A percentile compares a stretch with the other conserved stretches of the same genome.
Conservation (phyloP, 1,284 basidiomycete species). For the Melanopsichium pennsylvanicum region DNA sequence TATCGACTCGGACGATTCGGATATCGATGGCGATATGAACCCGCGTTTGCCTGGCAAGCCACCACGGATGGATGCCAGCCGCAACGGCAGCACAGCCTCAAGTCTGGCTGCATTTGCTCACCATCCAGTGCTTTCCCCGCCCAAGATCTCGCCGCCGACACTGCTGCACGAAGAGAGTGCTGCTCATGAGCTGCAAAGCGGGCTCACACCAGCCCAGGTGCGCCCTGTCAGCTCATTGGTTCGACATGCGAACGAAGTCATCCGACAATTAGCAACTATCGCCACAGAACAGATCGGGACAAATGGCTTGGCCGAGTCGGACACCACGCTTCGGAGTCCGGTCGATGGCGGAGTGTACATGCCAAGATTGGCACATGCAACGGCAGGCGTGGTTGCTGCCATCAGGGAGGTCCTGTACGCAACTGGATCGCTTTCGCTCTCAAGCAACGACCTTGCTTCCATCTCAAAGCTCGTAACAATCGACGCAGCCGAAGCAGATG, state of each 20-base stretch:
- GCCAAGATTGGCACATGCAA: conserved; percentile 34
- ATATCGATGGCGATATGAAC: conserved; percentile 35
- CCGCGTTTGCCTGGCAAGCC: conserved; percentile 40
- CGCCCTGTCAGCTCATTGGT: conserved; percentile 27
- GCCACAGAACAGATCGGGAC: conserved; percentile 45
- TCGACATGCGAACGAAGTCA: conserved; percentile 44
- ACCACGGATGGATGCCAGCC: conserved; percentile 11
- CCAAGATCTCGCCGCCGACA: conserved; percentile 18
- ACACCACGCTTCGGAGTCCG: conserved; percentile 15
- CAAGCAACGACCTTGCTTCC: conserved; percentile 33
- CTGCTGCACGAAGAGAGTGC: conserved; percentile 38
- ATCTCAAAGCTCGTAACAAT: conserved; percentile 33
- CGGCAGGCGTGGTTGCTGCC: conserved; percentile 34
- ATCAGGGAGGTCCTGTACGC: conserved; percentile 50
- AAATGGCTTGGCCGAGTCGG: conserved; percentile 37
- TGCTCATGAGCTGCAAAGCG: conserved; percentile 43
- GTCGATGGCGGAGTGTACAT: conserved; percentile 17
- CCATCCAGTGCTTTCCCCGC: conserved; percentile 30
- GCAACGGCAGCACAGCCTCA: background rate
- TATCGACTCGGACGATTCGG: conserved; percentile 46
- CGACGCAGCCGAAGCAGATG: background rate
- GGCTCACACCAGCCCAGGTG: conserved; percentile 16
- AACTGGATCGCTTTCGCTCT: conserved; percentile 42
- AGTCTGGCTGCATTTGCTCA: conserved; percentile 21
- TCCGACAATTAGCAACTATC: conserved; percentile 38